These are phyloP conservation scores for Canavalia ensiformis DNA, from an alignment of 306 rosid genomes.

Conservation along the genomic window DNA sequence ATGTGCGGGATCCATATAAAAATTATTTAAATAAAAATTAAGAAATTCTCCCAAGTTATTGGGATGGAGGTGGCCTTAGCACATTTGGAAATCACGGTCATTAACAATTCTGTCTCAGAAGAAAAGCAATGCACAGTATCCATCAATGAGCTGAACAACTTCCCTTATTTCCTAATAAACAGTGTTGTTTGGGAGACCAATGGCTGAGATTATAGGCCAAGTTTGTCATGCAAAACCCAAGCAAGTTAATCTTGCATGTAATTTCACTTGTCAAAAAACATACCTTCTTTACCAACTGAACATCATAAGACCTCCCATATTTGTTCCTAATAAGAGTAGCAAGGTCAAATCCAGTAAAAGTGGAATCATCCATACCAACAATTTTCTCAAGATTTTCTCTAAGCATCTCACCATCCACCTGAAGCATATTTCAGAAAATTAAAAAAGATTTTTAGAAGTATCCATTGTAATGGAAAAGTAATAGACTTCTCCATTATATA, in stretches of 20 bases:
- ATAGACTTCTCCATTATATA: too few relatives aligned
- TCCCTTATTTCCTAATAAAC: too few relatives aligned
- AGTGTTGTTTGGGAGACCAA: neutral
- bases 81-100: too few relatives aligned
- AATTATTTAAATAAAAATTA: too few relatives aligned
- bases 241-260: neutral
- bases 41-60: too few relatives aligned
- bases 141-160: too few relatives aligned
- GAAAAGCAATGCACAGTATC: too few relatives aligned
- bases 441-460: too few relatives aligned
- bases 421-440: conserved; percentile 26
- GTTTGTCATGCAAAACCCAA: neutral
- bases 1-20: too few relatives aligned
- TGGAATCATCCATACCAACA: conserved; percentile 71
- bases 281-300: conserved; percentile 80
- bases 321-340: conserved; percentile 79
- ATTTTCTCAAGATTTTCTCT: conserved; percentile 69
- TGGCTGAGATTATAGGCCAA: neutral
- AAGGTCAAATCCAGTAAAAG: conserved; percentile 71
- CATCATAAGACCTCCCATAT: conserved; percentile 82
- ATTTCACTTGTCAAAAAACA: neutral
- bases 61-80: too few relatives aligned
- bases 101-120: too few relatives aligned
- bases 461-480: too few relatives aligned
- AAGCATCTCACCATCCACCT: conserved; percentile 57